Evolutionary conservation across 2,329 filamentous ascomycete species (phyloP).

Genomic region (Fusarium keratoplasticum): DNA sequence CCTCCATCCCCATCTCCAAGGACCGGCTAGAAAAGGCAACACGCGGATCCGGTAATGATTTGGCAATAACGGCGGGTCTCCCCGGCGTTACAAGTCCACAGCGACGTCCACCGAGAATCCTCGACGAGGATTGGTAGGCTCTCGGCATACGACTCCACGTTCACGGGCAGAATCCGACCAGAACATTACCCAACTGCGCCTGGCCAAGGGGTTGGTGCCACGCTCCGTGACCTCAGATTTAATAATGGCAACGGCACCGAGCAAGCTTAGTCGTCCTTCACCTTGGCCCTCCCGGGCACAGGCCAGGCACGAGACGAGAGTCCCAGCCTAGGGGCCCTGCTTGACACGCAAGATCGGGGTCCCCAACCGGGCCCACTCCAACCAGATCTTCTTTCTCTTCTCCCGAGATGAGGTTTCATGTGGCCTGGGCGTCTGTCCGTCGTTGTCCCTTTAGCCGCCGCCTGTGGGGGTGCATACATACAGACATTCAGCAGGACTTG

Average conservation of each 20-base stretch:
- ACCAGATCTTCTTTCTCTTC: constrained; percentile 33
- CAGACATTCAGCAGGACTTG: not conserved
- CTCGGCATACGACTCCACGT: not conserved
- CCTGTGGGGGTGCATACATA: not conserved
- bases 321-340: constrained; percentile 20
- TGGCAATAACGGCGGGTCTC: constrained; percentile 28
- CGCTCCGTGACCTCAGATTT: constrained; percentile 17
- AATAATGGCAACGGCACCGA: constrained; percentile 10
- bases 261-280: constrained; percentile 17
- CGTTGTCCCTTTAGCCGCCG: not conserved
- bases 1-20: constrained; percentile 17
- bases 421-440: not conserved
- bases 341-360: constrained; percentile 38
- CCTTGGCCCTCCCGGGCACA: constrained; percentile 28
- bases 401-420: constrained; percentile 19
- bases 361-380: constrained; percentile 30
- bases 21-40: constrained; percentile 44
- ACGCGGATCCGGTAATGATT: constrained; percentile 37
- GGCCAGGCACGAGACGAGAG: constrained; percentile 24
- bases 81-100: constrained; percentile 21
- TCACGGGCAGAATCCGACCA: constrained; percentile 10
- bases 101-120: constrained; percentile 11
- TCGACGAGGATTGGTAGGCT: not conserved
- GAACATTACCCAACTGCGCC: constrained; percentile 19
- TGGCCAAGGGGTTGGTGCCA: constrained; percentile 11